These are phyloP conservation scores for Coprinopsis cinerea DNA, from an alignment of 768 basidiomycete genomes.

Conservation along the genomic window DNA sequence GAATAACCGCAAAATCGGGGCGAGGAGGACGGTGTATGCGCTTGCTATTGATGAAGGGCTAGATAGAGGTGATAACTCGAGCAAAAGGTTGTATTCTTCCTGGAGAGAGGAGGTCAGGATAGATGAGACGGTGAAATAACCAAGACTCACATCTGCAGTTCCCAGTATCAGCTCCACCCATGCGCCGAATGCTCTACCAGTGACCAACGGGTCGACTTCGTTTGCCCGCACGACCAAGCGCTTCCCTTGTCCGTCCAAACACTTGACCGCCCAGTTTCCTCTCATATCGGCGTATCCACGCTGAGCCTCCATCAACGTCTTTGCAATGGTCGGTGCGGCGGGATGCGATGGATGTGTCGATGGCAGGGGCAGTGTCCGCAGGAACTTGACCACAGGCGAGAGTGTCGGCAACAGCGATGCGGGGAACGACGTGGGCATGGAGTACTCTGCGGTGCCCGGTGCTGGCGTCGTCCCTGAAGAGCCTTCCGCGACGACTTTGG, in stretches of 20 bases:
- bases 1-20: slow-evolving; percentile 62
- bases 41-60: slow-evolving; percentile 43
- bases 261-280: slow-evolving; percentile 70
- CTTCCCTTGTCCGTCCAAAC: slow-evolving; percentile 66
- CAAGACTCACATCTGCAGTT: slow-evolving; percentile 53
- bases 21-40: slow-evolving; percentile 56
- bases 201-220: slow-evolving; percentile 54
- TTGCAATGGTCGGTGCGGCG: slow-evolving; percentile 56
- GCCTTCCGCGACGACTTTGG: slow-evolving; percentile 83
- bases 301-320: slow-evolving; percentile 71
- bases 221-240: slow-evolving; percentile 67
- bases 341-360: slow-evolving; percentile 82
- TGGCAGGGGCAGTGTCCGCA: slow-evolving; percentile 70
- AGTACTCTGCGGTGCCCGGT: slow-evolving; percentile 20
- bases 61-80: slow-evolving; percentile 58
- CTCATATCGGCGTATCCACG: slow-evolving; percentile 84
- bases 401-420: slow-evolving; percentile 21
- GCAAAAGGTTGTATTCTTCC: slow-evolving; percentile 65
- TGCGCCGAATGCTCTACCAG: slow-evolving; percentile 65
- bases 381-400: slow-evolving; percentile 57
- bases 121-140: not conserved
- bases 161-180: slow-evolving; percentile 64
- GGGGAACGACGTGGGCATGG: slow-evolving; percentile 6
- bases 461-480: slow-evolving; percentile 70
- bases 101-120: slow-evolving; percentile 18